phyloP scores from a whole-genome alignment of 2,329 filamentous ascomycete species.

The Sporothrix luriei region DNA sequence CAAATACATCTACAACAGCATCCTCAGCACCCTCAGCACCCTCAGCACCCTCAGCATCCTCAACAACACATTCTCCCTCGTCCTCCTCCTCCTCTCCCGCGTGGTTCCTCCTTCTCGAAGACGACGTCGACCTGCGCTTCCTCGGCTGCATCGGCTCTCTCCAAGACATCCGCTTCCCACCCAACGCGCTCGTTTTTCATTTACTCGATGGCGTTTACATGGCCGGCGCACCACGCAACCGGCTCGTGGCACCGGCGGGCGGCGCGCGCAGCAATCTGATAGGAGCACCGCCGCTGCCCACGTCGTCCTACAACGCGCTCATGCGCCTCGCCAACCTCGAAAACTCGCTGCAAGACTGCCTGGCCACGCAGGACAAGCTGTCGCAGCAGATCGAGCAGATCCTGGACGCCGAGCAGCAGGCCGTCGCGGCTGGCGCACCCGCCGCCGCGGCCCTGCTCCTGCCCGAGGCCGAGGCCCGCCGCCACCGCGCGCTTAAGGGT shows the following conservation, averaged over 20 bases:
- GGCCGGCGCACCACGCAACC: slow-evolving; percentile 42
- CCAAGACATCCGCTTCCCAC: slow-evolving; percentile 66
- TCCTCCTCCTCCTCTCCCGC: slow-evolving; percentile 37
- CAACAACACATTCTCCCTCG: neutral
- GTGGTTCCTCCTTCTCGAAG: slow-evolving; percentile 69
- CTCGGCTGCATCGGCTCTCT: slow-evolving; percentile 79
- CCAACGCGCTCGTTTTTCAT: slow-evolving; percentile 69
- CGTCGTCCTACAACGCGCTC: slow-evolving; percentile 82
- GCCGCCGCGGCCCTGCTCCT: slow-evolving; percentile 46
- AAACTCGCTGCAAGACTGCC: slow-evolving; percentile 85
- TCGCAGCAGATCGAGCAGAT: slow-evolving; percentile 74
- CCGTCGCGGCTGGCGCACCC: neutral
- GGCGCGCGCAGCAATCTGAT: slow-evolving; percentile 50
- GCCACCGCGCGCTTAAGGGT: slow-evolving; percentile 54
- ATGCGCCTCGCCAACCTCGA: slow-evolving; percentile 88
- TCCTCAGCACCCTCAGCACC: neutral
- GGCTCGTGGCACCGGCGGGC: neutral
- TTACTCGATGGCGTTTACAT: slow-evolving; percentile 32
- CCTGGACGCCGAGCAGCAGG: slow-evolving; percentile 44
- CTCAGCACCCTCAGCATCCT: neutral
- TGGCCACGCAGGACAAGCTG: slow-evolving; percentile 73
- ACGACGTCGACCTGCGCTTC: slow-evolving; percentile 69
- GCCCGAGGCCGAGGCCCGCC: slow-evolving; percentile 54
- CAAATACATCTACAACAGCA: neutral
- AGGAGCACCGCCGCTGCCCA: slow-evolving; percentile 56